A percentile compares a stretch with the other conserved stretches of the same genome.
phyloP scores from a whole-genome alignment of 2,329 filamentous ascomycete species.

The Periconia sp. region DNA sequence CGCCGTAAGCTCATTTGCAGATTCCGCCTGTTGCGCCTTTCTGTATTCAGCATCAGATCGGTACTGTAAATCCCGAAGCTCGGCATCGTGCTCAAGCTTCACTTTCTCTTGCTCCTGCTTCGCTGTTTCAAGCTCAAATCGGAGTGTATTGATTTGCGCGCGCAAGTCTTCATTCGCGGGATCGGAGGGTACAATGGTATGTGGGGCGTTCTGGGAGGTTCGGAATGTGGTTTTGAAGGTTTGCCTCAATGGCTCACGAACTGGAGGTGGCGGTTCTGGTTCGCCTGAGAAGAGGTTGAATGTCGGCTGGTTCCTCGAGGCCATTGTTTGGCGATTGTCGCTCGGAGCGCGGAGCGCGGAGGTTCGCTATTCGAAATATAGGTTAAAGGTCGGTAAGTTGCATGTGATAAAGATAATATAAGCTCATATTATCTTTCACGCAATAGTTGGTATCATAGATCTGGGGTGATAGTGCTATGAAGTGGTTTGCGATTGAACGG shows the following conservation, averaged over 20 bases:
- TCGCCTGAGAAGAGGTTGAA: conserved; percentile 54
- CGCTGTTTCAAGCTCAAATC: conserved; percentile 82
- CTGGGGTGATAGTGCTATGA: neutral
- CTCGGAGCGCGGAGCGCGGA: neutral
- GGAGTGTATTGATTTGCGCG: conserved; percentile 83
- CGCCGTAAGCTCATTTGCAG: conserved; percentile 51
- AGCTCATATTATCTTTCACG: neutral
- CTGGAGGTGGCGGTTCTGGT: conserved; percentile 34
- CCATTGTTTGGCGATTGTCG: conserved; percentile 19
- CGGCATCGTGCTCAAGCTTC: conserved; percentile 76
- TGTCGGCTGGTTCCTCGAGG: conserved; percentile 44
- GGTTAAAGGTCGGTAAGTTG: neutral
- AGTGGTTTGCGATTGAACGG: neutral
- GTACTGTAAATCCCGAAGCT: conserved; percentile 75
- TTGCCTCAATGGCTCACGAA: conserved; percentile 44
- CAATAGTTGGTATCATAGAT: neutral
- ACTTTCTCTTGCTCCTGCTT: conserved; percentile 86
- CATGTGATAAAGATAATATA: neutral
- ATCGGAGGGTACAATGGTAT: conserved; percentile 43
- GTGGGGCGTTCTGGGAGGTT: conserved; percentile 44
- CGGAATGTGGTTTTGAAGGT: conserved; percentile 44
- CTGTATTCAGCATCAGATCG: conserved; percentile 87
- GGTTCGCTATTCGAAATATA: neutral
- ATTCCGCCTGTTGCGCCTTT: conserved; percentile 61
- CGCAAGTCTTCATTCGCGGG: conserved; percentile 74